A percentile compares a stretch with the other conserved stretches of the same genome.
Evolutionary conservation across 148 eudicot species (phyloP).

Genomic region (Suaeda aralocaspica): DNA sequence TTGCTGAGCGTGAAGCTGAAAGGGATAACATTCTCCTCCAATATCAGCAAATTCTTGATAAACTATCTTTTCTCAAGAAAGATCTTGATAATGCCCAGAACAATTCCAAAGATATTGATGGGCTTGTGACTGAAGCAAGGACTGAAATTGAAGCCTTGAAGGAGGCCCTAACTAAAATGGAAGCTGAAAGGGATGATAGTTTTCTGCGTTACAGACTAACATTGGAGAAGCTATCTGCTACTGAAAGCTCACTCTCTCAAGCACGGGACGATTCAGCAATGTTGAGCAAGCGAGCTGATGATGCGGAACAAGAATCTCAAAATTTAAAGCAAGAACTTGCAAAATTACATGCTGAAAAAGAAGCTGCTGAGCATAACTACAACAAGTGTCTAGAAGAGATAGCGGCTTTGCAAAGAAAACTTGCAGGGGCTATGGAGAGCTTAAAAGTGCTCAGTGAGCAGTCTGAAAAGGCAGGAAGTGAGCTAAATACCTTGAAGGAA

Average conservation of each 20-base stretch:
- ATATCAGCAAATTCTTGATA: conserved; percentile 53
- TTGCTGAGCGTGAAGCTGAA: conserved; percentile 50
- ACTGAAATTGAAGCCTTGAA: conserved; percentile 56
- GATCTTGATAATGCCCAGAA: conserved; percentile 48
- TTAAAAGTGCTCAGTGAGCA: conserved; percentile 35
- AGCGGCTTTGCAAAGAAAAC: conserved; percentile 49
- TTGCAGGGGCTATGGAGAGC: conserved; percentile 42
- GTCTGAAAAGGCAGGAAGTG: conserved; percentile 54
- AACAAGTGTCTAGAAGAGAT: conserved; percentile 48
- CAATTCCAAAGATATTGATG: conserved; percentile 43
- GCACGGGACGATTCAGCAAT: conserved; percentile 42
- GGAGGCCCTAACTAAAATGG: conserved; percentile 46
- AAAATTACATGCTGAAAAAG: conserved; percentile 52
- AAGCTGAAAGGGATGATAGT: conserved; percentile 59
- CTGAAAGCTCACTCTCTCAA: conserved; percentile 43
- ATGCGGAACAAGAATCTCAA: conserved; percentile 47
- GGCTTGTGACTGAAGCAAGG: conserved; percentile 47
- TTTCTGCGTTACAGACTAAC: conserved; percentile 37
- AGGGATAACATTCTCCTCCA: conserved; percentile 50
- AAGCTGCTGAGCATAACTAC: conserved; percentile 40
- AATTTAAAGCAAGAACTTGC: conserved; percentile 49
- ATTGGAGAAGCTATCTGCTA: conserved; percentile 41
- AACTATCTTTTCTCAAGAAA: conserved; percentile 51
- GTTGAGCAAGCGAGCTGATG: conserved; percentile 34
- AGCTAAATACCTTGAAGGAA: conserved; percentile 49